Evolutionary conservation across 2,329 filamentous ascomycete genomes (phyloP), one percentile per base, ranked within the genome.

Genomic region (Knoxdaviesia proteae): DNA sequence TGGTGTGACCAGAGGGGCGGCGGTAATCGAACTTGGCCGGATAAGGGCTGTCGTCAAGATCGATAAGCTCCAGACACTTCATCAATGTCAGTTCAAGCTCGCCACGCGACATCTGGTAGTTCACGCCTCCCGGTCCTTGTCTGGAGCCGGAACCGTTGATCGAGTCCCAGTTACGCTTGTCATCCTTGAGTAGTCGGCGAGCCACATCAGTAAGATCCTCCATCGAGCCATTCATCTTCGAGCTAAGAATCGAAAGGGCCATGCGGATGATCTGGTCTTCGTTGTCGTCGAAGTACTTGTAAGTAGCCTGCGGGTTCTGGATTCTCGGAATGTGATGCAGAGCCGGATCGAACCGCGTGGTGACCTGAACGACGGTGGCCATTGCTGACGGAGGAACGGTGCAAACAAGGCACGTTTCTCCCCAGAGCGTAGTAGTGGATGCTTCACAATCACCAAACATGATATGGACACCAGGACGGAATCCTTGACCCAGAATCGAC

Each of bases 361-460:
- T 75, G 32, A 90, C 80, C 4, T 71, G 65, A 1, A 92, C 84
- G 38, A 70, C 62, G 5, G 82, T 81, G 1, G 78, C 65, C 32
- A 71, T 66, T 5, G 73, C 59, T 8, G 77, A 76, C 4, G 84
- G 81, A 5, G 84, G 84, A 7, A 86, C 64, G 39, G 87, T 64
- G 51, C 82, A 88, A 42, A 87, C 80, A 20, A 92, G 62, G n/a
- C 80, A 80, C 45, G 77, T 77, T 47, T 82, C 73, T 38, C 81
- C 79, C 80, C 81, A 88, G 54, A 73, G 90, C 0, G 80, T 84
- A 1, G 82, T 87, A 0, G 79, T 82, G 0, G 79, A 68, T 2
- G 71, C 71, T 49, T 64, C 67, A 40, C 65, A 61, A 34, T 69
- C 62, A 29, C 87, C 87, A 56, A 94, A 94, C 58, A 86, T 80